Conservation (phyloP, 345 rosid genomes). For the Psidium friedrichsthalianum region DNA sequence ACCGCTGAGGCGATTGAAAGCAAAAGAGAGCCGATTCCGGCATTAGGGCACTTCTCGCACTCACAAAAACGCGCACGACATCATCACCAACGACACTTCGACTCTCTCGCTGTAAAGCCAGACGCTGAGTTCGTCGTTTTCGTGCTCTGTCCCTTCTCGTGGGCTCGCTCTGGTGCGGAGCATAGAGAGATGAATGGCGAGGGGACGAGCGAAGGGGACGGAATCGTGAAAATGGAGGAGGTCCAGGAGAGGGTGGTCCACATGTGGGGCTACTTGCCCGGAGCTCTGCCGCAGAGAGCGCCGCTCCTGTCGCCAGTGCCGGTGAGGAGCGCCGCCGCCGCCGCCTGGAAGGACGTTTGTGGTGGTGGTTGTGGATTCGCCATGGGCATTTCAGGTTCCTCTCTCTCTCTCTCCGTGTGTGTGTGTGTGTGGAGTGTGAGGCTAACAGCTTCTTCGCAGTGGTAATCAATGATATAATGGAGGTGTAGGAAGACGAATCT, state of each 20-base stretch:
- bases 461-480: not conserved
- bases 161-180: not conserved
- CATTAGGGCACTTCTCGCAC: slow-evolving; percentile 6
- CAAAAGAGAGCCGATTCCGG: not conserved
- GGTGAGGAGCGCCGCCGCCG: slow-evolving; percentile 17
- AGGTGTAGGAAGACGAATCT: not conserved
- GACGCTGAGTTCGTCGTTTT: not conserved
- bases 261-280: slow-evolving; percentile 98
- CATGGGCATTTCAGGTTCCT: slow-evolving; percentile 77
- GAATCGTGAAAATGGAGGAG: slow-evolving; percentile 14
- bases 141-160: not conserved
- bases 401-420: not conserved
- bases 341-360: slow-evolving; percentile 71
- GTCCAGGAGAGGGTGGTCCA: slow-evolving; percentile 23
- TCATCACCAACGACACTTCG: not conserved
- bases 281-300: slow-evolving; percentile 76
- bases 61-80: not conserved
- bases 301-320: slow-evolving; percentile 65
- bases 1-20: not conserved
- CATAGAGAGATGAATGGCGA: slow-evolving; percentile 41
- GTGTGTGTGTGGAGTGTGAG: not conserved
- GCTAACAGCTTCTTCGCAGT: not conserved
- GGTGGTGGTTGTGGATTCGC: slow-evolving; percentile 99
- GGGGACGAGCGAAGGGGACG: slow-evolving; percentile 23
- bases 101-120: not conserved